Base-by-base conservation (phyloP, 768 basidiomycete species). In the Candolleomyces efflorescens region DNA sequence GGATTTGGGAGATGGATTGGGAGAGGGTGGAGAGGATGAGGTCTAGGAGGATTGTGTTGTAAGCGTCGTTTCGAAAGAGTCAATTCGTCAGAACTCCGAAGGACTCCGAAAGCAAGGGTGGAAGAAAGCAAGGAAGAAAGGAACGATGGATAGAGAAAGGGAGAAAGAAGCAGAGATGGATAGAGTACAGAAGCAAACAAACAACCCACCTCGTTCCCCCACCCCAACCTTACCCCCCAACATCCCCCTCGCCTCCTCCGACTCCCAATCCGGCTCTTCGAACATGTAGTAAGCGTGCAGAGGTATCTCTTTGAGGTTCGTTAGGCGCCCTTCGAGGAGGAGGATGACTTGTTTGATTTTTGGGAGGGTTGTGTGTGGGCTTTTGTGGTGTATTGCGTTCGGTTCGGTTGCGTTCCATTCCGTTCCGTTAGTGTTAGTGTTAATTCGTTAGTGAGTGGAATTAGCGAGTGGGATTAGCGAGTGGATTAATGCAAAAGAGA, bases 221-320 rank as follows among this genome's bases (percentile, higher is more conserved):
- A 64, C 54, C 0, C 75, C 59, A 2, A 86, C 64, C 3, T 72
- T 70, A 23, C n/a, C n/a, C n/a, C n/a, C n/a, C n/a, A 77, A 62
- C 81, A 93, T 84, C 12, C 65, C 69, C 51, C 70, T 65, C 0
- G 90, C 86, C 55, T 86, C 83, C 0, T 79, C 68, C 1, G 81
- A 76, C 0, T 71, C 52, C 55, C 84, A 79, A 53, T 89, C 75
- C 0, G 92, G 92, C 3, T 84, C 81, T 17, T 82, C 69, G 68
- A 97, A 98, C 71, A 96, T 84, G 69, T 87, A 96, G 0, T 88
- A 83, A 0, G 84, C 87, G 22, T 85, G 75, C 1, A 67, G 63
- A 0, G 89, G 82, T 38, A 97, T 78, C 61, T 96, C 93, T 39
- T 79, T 76, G 18, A 96, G 66, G 54, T 84, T 92, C 6, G 77